phyloP scores from a whole-genome alignment of 768 basidiomycete species.

The Leccinum longicurvipes region DNA sequence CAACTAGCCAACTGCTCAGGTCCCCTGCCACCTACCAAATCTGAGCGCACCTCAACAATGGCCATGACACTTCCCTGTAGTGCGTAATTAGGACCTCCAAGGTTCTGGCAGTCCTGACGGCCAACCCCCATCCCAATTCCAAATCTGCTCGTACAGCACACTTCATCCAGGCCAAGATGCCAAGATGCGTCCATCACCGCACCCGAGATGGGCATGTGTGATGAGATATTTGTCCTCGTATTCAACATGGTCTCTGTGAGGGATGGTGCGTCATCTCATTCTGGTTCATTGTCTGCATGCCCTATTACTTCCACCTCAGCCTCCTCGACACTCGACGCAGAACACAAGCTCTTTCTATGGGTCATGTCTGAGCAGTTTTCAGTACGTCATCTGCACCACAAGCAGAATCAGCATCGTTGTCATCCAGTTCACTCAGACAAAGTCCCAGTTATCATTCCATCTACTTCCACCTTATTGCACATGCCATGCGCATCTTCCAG shows the following conservation, averaged over 20 bases:
- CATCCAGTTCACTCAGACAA: neutral
- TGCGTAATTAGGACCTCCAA: neutral
- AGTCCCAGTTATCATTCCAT: conserved; percentile 54
- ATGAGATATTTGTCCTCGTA: conserved; percentile 72
- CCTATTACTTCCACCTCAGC: neutral
- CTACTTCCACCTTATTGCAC: conserved; percentile 74
- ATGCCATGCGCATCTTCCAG: conserved; percentile 75
- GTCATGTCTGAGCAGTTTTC: conserved; percentile 61
- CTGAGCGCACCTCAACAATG: conserved; percentile 9
- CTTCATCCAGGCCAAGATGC: conserved; percentile 7
- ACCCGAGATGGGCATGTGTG: conserved; percentile 61
- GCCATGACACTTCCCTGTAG: neutral
- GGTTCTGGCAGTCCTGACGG: neutral
- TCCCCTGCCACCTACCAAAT: conserved; percentile 16
- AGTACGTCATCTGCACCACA: neutral
- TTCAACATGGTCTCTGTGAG: conserved; percentile 51
- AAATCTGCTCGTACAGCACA: conserved; percentile 6
- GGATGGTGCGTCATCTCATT: conserved; percentile 10
- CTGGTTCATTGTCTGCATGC: neutral
- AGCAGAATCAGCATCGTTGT: neutral
- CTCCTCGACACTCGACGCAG: conserved; percentile 46
- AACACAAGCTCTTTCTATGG: conserved; percentile 74
- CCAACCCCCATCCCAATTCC: neutral
- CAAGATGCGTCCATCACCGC: conserved; percentile 64
- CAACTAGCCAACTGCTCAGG: conserved; percentile 1